These are phyloP conservation scores for Curvularia eragrostidis DNA, from an alignment of 2,329 filamentous ascomycete species.

Conservation along the genomic window DNA sequence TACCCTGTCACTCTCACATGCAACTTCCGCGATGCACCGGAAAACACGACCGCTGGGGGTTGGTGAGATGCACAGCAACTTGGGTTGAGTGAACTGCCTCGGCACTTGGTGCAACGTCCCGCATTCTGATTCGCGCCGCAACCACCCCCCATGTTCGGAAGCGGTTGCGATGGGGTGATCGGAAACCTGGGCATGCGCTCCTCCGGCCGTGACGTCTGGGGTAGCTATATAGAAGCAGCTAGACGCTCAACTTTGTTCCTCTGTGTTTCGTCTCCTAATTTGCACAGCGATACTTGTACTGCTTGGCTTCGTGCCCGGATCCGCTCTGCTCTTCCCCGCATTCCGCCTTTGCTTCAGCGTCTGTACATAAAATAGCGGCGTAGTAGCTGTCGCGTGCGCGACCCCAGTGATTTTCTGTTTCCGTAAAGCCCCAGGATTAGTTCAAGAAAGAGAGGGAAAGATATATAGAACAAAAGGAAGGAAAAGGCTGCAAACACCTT, in stretches of 20 bases:
- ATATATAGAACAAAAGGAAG: neutral
- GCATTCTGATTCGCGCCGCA: neutral
- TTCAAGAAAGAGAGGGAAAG: too few species aligned
- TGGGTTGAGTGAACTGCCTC: neutral
- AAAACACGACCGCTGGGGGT: neutral
- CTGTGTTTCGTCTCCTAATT: neutral
- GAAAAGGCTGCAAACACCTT: neutral
- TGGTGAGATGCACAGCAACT: neutral
- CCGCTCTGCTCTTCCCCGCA: neutral
- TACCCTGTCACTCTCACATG: neutral
- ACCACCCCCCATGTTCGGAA: neutral
- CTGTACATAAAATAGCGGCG: neutral
- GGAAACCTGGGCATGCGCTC: neutral
- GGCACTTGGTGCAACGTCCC: neutral
- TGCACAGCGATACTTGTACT: neutral
- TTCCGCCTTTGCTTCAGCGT: neutral
- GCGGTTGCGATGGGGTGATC: neutral
- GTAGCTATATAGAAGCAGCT: conserved; percentile 1
- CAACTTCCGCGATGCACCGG: neutral
- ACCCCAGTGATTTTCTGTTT: neutral
- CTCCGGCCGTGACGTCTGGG: neutral
- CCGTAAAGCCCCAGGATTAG: too few species aligned
- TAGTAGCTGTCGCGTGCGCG: neutral
- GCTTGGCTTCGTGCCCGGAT: neutral
- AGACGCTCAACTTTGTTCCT: neutral